phyloP scores from a whole-genome alignment of 2,329 filamentous ascomycete genomes.

The Venturia carpophila region DNA sequence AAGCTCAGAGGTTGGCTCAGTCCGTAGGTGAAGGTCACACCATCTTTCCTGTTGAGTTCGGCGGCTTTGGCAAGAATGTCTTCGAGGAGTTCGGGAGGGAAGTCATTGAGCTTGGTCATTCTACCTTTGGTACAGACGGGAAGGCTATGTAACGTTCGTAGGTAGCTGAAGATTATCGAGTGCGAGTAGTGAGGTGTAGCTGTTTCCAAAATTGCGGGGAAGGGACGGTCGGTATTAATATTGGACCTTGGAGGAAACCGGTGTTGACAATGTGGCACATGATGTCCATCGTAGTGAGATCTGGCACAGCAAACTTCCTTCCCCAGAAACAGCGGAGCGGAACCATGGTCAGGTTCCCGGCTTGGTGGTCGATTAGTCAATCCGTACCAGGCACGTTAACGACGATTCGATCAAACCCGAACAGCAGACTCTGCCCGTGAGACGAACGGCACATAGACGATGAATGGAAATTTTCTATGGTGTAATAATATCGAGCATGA shows the following conservation, averaged over 20 bases:
- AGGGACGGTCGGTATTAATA: not conserved
- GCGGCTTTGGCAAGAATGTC: slow-evolving; percentile 44
- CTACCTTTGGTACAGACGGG: not conserved
- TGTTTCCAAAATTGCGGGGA: slow-evolving; percentile 1
- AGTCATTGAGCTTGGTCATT: slow-evolving; percentile 40
- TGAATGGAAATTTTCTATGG: slow-evolving; percentile 4
- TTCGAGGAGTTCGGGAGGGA: slow-evolving; percentile 46
- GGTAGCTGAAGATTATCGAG: not conserved
- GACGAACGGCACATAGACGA: slow-evolving; percentile 8
- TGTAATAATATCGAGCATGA: slow-evolving; percentile 14
- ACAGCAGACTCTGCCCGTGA: slow-evolving; percentile 1
- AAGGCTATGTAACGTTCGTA: not conserved
- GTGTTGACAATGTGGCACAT: not conserved
- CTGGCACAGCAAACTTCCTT: not conserved
- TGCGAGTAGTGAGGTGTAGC: not conserved
- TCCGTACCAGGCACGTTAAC: not conserved
- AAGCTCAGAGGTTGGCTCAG: slow-evolving; percentile 43
- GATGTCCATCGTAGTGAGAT: not conserved
- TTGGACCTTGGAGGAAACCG: not conserved
- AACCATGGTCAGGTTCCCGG: slow-evolving; percentile 1
- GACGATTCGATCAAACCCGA: not conserved
- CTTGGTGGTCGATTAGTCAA: slow-evolving; percentile 11
- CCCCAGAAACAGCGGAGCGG: slow-evolving; percentile 7
- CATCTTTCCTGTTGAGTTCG: slow-evolving; percentile 40
- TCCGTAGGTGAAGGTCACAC: slow-evolving; percentile 45